Conservation (phyloP, 1,284 basidiomycete species). For the Puccinia hordei region DNA sequence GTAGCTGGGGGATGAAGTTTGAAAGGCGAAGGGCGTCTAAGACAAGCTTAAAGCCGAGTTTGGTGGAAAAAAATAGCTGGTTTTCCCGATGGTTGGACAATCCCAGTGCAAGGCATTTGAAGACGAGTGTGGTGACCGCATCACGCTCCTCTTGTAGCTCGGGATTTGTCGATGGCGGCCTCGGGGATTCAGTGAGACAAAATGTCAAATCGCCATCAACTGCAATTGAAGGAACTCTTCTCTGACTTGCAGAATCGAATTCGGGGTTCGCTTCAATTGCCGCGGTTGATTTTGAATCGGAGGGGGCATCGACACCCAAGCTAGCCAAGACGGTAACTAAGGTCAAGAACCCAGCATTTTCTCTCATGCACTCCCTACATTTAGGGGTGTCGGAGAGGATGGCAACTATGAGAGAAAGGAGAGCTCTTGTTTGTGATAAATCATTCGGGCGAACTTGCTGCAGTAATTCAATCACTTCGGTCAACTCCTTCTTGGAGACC, state of each 20-base stretch:
- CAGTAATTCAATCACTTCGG: conserved; percentile 42
- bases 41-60: conserved; percentile 34
- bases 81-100: conserved; percentile 33
- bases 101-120: conserved; percentile 45
- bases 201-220: neutral
- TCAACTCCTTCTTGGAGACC: conserved; percentile 36
- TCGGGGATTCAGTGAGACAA: conserved; percentile 18
- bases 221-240: conserved; percentile 2
- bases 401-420: conserved; percentile 46
- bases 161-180: neutral
- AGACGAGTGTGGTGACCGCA: conserved; percentile 34
- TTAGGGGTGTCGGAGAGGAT: conserved; percentile 43
- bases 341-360: conserved; percentile 50
- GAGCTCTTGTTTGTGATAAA: conserved; percentile 46
- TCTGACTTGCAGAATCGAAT: neutral
- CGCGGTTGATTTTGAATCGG: conserved; percentile 10
- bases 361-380: conserved; percentile 46
- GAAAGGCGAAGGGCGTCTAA: conserved; percentile 47
- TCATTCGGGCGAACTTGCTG: conserved; percentile 46
- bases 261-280: neutral
- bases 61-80: conserved; percentile 38
- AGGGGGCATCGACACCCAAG: conserved; percentile 14
- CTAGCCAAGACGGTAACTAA: conserved; percentile 48
- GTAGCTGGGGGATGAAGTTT: conserved; percentile 14
- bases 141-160: conserved; percentile 44